Percentiles rank a stretch among this genome's conserved stretches.
Evolutionary conservation across 2,329 filamentous ascomycete species (phyloP).

Genomic region (Claviceps paspali): DNA sequence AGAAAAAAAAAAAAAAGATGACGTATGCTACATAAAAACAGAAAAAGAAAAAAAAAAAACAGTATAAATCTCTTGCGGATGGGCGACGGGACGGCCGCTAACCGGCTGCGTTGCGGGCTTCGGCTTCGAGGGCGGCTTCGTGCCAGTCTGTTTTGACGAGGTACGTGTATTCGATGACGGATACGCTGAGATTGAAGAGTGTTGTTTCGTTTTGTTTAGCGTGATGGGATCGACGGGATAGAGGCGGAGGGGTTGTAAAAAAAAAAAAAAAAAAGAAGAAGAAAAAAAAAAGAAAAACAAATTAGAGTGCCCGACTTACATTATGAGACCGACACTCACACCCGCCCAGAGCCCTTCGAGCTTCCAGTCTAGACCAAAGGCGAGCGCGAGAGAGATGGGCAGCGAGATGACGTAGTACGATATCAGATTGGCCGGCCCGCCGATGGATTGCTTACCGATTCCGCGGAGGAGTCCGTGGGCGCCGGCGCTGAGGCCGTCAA

Average conservation of each 20-base stretch:
- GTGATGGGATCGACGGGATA: too few relatives aligned
- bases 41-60: too few relatives aligned
- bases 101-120: constrained; percentile 31
- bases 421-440: constrained; percentile 74
- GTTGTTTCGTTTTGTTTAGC: too few relatives aligned
- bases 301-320: too few relatives aligned
- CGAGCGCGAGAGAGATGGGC: constrained; percentile 65
- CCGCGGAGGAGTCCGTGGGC: constrained; percentile 78
- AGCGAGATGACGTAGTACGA: constrained; percentile 79
- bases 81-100: too few relatives aligned
- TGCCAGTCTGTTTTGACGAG: constrained; percentile 38
- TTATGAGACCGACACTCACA: constrained; percentile 53
- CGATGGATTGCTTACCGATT: constrained; percentile 75
- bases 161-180: constrained; percentile 37
- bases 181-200: constrained; percentile 23
- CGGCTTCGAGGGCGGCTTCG: constrained; percentile 35
- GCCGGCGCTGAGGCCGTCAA: constrained; percentile 65
- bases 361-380: constrained; percentile 63
- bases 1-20: too few relatives aligned
- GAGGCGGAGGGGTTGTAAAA: too few relatives aligned
- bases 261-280: neutral
- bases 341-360: constrained; percentile 72
- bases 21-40: too few relatives aligned
- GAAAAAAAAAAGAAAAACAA: constrained; percentile 7
- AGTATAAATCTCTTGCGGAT: too few relatives aligned